phyloP scores from a whole-genome alignment of 78 protist species.

The Neovahlkampfia damariscottae region DNA sequence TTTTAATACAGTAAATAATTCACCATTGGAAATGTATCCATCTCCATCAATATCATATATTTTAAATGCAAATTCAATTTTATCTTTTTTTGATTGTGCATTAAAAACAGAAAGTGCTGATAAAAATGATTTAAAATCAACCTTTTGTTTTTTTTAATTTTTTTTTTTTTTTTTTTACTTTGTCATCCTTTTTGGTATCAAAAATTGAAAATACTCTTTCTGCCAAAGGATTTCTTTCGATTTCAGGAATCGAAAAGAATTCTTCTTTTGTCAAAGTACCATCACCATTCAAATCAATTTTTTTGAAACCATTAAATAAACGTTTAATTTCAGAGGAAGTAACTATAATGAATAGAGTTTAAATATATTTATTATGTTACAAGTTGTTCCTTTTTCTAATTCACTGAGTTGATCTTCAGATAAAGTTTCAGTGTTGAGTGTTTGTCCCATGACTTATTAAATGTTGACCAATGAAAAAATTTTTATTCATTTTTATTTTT shows the following conservation, averaged over 20 bases:
- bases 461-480: too few relatives aligned
- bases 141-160: neutral
- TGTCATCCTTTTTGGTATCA: constrained; percentile 18
- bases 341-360: neutral
- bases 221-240: constrained; percentile 49
- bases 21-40: constrained; percentile 73
- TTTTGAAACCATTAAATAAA: constrained; percentile 70
- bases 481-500: too few relatives aligned
- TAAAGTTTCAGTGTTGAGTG: neutral
- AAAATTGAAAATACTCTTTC: constrained; percentile 32
- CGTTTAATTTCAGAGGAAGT: constrained; percentile 30
- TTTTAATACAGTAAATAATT: constrained; percentile 51
- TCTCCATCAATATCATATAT: constrained; percentile 90
- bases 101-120: neutral
- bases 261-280: constrained; percentile 72
- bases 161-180: constrained; percentile 27
- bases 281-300: constrained; percentile 66
- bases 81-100: constrained; percentile 10
- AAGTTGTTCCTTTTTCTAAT: neutral
- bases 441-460: too few relatives aligned
- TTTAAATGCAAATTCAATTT: constrained; percentile 45
- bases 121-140: neutral
- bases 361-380: neutral
- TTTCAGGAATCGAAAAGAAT: constrained; percentile 75
- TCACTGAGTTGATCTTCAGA: constrained; percentile 7